These are phyloP conservation scores for Thalia dealbata DNA, from an alignment of 176 grass and related monocot species.

Conservation along the genomic window DNA sequence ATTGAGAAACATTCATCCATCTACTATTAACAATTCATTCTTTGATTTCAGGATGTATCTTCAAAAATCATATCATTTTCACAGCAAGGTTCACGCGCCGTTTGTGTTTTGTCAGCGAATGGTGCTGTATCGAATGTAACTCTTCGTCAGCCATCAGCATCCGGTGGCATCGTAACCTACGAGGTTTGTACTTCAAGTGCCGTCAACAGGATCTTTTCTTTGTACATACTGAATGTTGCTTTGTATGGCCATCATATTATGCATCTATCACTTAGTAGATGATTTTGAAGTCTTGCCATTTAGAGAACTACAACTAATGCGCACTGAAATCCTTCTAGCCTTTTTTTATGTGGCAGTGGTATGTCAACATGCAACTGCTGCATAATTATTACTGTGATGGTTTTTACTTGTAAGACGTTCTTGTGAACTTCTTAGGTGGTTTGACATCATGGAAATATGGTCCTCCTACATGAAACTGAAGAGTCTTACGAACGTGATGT, in stretches of 20 bases:
- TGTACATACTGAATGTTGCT: background rate
- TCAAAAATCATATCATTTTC: conserved; percentile 93
- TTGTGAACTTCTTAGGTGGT: no score
- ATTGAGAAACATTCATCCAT: background rate
- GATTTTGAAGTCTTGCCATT: no score
- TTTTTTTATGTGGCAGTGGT: no score
- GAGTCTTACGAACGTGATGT: no score
- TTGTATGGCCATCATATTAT: background rate
- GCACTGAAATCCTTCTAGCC: no score
- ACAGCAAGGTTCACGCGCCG: conserved; percentile 57
- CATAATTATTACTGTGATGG: no score
- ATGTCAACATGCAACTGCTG: no score
- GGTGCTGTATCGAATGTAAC: conserved; percentile 95
- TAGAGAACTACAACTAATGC: background rate
- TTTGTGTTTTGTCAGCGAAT: conserved; percentile 94
- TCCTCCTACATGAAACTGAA: no score
- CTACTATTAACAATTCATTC: conserved; percentile 5
- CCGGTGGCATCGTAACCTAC: conserved; percentile 94
- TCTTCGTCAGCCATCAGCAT: conserved; percentile 76
- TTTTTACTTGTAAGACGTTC: no score
- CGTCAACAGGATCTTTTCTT: background rate
- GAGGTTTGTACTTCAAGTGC: conserved; percentile 45
- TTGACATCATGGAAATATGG: no score
- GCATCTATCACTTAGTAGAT: background rate
- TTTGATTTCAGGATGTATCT: conserved; percentile 74